Conservation (phyloP, 176 grass and related monocot genomes). For the Avena sativa region DNA sequence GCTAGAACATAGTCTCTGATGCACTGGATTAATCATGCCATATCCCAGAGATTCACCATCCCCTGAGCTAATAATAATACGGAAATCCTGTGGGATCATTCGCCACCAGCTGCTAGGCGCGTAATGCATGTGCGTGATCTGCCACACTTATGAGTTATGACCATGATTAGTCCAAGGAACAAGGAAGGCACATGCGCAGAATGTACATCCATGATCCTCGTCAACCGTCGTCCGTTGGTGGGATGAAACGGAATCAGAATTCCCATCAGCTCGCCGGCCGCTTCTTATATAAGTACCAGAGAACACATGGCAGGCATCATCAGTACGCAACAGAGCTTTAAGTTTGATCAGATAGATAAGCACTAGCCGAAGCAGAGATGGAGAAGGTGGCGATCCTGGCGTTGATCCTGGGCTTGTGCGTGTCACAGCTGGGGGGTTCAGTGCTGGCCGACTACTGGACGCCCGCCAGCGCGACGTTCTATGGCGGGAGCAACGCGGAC, state of each 20-base stretch:
- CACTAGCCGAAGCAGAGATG: background rate
- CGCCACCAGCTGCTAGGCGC: constrained; percentile 20
- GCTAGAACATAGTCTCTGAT: background rate
- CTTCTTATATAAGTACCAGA: constrained; percentile 37
- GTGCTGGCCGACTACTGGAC: constrained; percentile 15
- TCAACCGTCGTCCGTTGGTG: constrained; percentile 7
- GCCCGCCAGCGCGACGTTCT: constrained; percentile 59
- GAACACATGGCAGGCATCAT: background rate
- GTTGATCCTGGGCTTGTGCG: constrained; percentile 27
- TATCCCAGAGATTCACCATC: constrained; percentile 21
- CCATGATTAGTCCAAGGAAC: background rate
- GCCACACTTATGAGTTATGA: background rate
- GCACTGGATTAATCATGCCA: constrained; percentile 8
- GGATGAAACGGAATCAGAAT: background rate
- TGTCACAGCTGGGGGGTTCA: background rate
- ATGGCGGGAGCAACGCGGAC: constrained; percentile 50
- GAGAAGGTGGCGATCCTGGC: constrained; percentile 16
- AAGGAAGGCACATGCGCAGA: constrained; percentile 32
- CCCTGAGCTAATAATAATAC: background rate
- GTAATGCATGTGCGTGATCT: constrained; percentile 18
- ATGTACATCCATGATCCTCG: constrained; percentile 18
- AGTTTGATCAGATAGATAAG: background rate
- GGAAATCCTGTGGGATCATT: constrained; percentile 25
- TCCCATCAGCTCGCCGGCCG: background rate
- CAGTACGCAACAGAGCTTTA: background rate